phyloP scores from a whole-genome alignment of 257 asterid genomes.

The Przewalskia tangutica region DNA sequence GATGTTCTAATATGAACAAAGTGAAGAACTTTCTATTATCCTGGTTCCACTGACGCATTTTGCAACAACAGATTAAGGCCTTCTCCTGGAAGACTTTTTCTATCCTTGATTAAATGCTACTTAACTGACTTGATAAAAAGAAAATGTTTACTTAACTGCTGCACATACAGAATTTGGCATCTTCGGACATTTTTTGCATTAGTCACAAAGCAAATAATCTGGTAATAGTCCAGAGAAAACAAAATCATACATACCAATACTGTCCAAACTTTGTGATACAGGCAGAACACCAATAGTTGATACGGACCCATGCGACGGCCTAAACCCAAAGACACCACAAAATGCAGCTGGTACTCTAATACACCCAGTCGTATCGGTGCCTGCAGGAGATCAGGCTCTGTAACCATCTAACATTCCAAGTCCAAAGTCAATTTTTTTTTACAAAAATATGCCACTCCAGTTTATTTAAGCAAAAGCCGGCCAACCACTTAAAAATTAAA shows the following conservation, averaged over 20 bases:
- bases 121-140: no score
- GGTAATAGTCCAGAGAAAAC: slow-evolving; percentile 3
- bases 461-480: background rate
- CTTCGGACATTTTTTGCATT: background rate
- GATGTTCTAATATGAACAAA: background rate
- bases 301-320: slow-evolving; percentile 75
- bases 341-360: slow-evolving; percentile 56
- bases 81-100: background rate
- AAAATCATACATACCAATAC: slow-evolving; percentile 58
- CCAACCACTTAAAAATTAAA: background rate
- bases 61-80: background rate
- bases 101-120: background rate
- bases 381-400: slow-evolving; percentile 21
- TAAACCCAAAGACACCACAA: slow-evolving; percentile 75
- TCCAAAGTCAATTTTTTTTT: background rate
- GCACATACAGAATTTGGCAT: background rate
- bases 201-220: background rate
- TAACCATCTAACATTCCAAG: background rate
- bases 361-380: slow-evolving; percentile 58
- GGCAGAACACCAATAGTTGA: slow-evolving; percentile 72
- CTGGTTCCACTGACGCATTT: background rate
- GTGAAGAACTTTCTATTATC: background rate
- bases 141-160: background rate
- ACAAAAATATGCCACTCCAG: background rate
- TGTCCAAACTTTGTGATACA: slow-evolving; percentile 77